Base-by-base conservation (phyloP, 148 eudicot species). In the Rhododendron kiyosumense region DNA sequence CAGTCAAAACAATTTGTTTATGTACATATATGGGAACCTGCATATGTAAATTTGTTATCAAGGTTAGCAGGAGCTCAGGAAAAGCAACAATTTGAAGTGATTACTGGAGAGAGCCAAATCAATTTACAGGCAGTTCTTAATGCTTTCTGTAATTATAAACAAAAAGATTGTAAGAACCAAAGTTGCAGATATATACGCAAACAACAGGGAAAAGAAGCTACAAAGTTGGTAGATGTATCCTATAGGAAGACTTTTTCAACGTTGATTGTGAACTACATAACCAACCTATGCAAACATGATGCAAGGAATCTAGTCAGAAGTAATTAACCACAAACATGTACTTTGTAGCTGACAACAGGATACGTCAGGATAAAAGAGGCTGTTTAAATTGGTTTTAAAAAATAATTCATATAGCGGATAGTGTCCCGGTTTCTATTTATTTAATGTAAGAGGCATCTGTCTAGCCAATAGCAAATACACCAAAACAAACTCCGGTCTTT, bases 1-100 rank as follows among this genome's bases (percentile, higher is more conserved):
- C 98, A 0, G 89, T 54, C 89, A 92, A 88, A 65, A 95, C 94
- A 85, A 95, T 88, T 63, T 89, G 88, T 87, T 92, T 95, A 90
- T 89, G 93, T 38, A 95, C 94, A 85, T 89, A 95, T 80, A 95
- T 92, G 67, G 98, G 98, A 80, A 92, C 98, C 98, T 91, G 89
- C 89, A 89, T 24, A 28, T 2, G 41, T 28, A 83, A 86, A 51
- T 20, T 76, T 38, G 38, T n/a, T 22, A 75, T 83, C 59, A 52
- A 30, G 34, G 69, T 81, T 48, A 83, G 67, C 28, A 38, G 67
- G 32, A 22, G 57, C 73, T 41, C 32, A 82, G 15, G 77, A 82
- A 57, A 32, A 85, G 75, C 36, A 41, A n/a, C n/a, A n/a, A n/a
- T n/a, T n/a, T n/a, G n/a, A n/a, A n/a, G n/a, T 49, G 48, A 82